Evolutionary conservation across 768 basidiomycete genomes (phyloP), one percentile per base, ranked within the genome.

Genomic region (Mycena venus): DNA sequence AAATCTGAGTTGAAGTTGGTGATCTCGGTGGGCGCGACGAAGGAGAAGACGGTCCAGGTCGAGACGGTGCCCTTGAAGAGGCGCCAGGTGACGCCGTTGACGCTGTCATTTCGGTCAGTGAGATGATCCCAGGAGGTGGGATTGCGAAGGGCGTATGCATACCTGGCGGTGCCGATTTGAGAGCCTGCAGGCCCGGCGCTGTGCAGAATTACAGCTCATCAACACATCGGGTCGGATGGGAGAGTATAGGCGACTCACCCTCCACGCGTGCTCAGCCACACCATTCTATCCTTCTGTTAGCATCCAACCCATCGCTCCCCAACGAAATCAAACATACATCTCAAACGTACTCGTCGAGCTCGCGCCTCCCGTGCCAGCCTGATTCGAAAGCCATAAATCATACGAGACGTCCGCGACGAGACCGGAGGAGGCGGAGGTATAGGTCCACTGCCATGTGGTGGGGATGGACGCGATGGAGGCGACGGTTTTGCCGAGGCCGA

Each of bases 351-450:
- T 82, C 14, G 74, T 76, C 1, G 81, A 81, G 2, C 79, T 78
- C 12, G 83, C 82, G 61, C 84, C 84, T 12, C 59, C 65, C 5
- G 80, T 73, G 11, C 78, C 74, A 19, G 82, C 76, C 8, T 53
- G 60, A 31, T 77, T 80, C 15, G 84, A 84, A 2, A 84, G 76
- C 84, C 84, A 84, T 44, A 83, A 61, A 49, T 84, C 84, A 62
- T 83, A 84, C 9, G 84, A 83, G 17, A 84, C 83, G 70, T 84
- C 82, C 11, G 84, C 83, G 17, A 83, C 81, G 29, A 84, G 78
- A 58, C 78, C 77, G 27, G 82, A 82, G 21, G 81, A 82, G 1
- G 82, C 81, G 17, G 77, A 77, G 9, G 73, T 75, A 68, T 84
- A 84, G 15, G 80, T 79, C 83, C 83, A 84, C 38, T 74, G 69